Evolutionary conservation across 83 land plant genomes (phyloP).

Genomic region (Diphasiastrum complanatum): DNA sequence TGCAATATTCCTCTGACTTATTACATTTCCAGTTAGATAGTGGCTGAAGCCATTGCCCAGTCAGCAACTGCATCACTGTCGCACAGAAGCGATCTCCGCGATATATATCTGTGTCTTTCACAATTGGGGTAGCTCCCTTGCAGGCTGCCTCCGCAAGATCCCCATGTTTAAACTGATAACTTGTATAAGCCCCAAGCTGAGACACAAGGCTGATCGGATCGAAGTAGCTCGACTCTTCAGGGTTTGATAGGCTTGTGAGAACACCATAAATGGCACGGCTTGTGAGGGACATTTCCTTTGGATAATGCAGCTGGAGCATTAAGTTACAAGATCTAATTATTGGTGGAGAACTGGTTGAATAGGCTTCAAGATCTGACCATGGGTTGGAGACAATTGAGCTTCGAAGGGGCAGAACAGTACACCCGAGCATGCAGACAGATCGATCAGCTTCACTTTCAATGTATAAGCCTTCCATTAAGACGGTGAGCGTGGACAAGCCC

Average conservation of each 20-base stretch:
- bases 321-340: no score
- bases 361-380: no score
- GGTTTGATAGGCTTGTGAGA: slow-evolving; percentile 39
- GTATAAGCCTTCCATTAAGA: no score
- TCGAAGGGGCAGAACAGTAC: no score
- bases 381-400: no score
- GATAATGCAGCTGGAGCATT: no score
- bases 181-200: slow-evolving; percentile 29
- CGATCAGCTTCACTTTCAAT: no score
- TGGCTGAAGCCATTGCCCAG: slow-evolving; percentile 24
- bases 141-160: slow-evolving; percentile 40
- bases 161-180: slow-evolving; percentile 39
- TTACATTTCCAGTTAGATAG: slow-evolving; percentile 49
- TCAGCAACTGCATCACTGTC: slow-evolving; percentile 23
- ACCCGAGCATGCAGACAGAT: no score
- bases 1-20: slow-evolving; percentile 33
- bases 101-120: slow-evolving; percentile 25
- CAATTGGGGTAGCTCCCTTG: slow-evolving; percentile 29
- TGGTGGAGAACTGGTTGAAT: no score
- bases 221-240: slow-evolving; percentile 33
- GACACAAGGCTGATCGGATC: slow-evolving; percentile 39
- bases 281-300: no score
- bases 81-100: slow-evolving; percentile 42
- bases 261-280: slow-evolving; percentile 39
- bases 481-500: no score